Evolutionary conservation across 331 rosid species (phyloP).

Genomic region (Prunus yedoensis): DNA sequence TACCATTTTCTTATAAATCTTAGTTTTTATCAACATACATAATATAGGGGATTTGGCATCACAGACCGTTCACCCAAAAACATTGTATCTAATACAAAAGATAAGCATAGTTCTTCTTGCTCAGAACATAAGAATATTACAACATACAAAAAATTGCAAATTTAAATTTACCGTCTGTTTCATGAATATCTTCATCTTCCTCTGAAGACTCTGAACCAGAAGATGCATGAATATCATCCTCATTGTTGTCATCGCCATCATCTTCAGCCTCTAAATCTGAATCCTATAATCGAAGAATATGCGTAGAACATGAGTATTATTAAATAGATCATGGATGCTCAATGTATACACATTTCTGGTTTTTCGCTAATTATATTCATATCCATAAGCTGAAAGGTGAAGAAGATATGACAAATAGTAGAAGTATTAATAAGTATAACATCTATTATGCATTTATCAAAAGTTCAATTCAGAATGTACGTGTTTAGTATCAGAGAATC

Average conservation of each 20-base stretch:
- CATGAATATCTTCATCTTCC: constrained; percentile 40
- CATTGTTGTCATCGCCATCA: constrained; percentile 20
- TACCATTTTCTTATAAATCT: not conserved
- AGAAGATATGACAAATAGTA: not conserved
- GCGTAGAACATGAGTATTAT: constrained; percentile 12
- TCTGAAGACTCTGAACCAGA: constrained; percentile 41
- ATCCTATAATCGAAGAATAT: constrained; percentile 44
- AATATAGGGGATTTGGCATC: not conserved
- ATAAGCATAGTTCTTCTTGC: constrained; percentile 6
- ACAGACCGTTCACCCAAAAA: not conserved
- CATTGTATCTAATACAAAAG: constrained; percentile 2
- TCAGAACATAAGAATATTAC: constrained; percentile 20
- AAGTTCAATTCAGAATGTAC: not conserved
- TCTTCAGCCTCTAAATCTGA: constrained; percentile 53
- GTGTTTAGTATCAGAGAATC: not conserved
- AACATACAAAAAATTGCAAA: not conserved
- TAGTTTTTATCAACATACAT: not conserved
- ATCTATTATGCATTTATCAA: not conserved
- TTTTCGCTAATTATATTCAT: not conserved
- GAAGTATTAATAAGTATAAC: not conserved
- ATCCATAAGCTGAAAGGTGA: not conserved
- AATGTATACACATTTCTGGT: constrained; percentile 10
- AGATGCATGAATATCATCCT: constrained; percentile 26
- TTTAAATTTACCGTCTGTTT: constrained; percentile 42
- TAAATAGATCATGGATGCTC: constrained; percentile 6